A percentile compares a stretch with the other conserved stretches of the same genome.
phyloP scores from a whole-genome alignment of 1,284 basidiomycete genomes.

The Boletus semigastroideus region DNA sequence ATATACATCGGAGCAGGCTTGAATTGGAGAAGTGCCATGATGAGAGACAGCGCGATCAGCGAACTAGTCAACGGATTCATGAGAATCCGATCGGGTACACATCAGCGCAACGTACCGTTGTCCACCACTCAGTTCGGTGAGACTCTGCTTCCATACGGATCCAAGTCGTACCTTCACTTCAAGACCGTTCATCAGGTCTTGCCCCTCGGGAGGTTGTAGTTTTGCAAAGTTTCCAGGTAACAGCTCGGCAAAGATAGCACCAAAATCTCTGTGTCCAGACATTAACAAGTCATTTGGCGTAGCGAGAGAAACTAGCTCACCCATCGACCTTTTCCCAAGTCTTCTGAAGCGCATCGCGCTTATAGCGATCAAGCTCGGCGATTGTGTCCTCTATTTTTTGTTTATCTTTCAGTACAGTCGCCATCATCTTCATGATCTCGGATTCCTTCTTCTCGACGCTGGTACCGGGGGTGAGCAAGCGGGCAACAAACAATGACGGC shows the following conservation, averaged over 20 bases:
- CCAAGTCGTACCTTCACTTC: slow-evolving; percentile 98
- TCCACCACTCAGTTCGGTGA: slow-evolving; percentile 96
- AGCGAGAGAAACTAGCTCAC: slow-evolving; percentile 45
- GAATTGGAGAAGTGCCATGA: slow-evolving; percentile 98
- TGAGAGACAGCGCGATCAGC: slow-evolving; percentile 93
- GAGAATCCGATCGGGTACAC: background rate
- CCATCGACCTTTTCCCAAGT: slow-evolving; percentile 96
- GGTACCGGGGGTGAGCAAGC: slow-evolving; percentile 2
- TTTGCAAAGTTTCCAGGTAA: slow-evolving; percentile 97
- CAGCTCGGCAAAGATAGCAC: slow-evolving; percentile 94
- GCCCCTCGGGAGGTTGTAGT: slow-evolving; percentile 89
- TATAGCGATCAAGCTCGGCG: slow-evolving; percentile 90
- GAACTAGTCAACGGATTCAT: slow-evolving; percentile 55
- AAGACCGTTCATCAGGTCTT: slow-evolving; percentile 91
- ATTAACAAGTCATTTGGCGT: background rate
- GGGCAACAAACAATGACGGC: background rate
- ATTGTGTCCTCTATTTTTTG: slow-evolving; percentile 96
- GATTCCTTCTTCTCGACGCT: slow-evolving; percentile 96
- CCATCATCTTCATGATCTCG: slow-evolving; percentile 85
- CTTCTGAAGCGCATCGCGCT: slow-evolving; percentile 88
- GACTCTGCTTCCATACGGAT: slow-evolving; percentile 93
- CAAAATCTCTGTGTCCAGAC: slow-evolving; percentile 79
- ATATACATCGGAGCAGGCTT: slow-evolving; percentile 99
- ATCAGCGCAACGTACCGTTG: slow-evolving; percentile 69
- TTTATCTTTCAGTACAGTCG: slow-evolving; percentile 91